Conservation (phyloP, 495 filamentous ascomycete genomes). For the Penicillium angulare region DNA sequence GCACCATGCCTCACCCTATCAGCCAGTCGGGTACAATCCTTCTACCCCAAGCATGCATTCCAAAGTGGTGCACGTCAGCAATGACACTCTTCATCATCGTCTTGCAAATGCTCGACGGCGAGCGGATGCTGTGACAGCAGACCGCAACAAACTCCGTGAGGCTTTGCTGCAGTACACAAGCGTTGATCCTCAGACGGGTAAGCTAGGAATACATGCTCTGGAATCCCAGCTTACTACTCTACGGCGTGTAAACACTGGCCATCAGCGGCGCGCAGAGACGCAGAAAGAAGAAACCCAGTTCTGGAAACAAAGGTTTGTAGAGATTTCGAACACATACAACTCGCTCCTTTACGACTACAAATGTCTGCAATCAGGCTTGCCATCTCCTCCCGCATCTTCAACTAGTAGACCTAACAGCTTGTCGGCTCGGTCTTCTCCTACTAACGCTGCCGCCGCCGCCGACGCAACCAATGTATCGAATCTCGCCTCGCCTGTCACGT, state of each 20-base stretch:
- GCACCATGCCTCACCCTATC: constrained; percentile 7
- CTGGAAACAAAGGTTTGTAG: constrained; percentile 1
- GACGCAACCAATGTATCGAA: too few species aligned
- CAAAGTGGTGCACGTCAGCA: neutral
- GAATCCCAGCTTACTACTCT: constrained; percentile 3
- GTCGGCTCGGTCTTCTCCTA: too few species aligned
- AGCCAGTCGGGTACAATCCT: constrained; percentile 1
- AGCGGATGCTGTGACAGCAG: constrained; percentile 1
- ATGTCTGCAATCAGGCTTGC: too few species aligned
- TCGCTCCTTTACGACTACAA: too few species aligned
- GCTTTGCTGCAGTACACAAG: constrained; percentile 8
- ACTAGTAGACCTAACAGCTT: too few species aligned
- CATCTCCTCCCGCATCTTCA: too few species aligned
- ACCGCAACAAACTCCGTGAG: constrained; percentile 9
- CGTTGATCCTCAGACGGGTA: constrained; percentile 7
- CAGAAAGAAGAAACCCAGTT: neutral
- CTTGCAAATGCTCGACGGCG: constrained; percentile 2
- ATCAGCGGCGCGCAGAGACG: constrained; percentile 1
- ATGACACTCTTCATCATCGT: constrained; percentile 1
- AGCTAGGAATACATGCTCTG: constrained; percentile 5
- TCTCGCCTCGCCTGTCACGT: too few species aligned
- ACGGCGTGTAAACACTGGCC: constrained; percentile 1
- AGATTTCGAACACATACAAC: neutral
- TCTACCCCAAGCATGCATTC: constrained; percentile 10
- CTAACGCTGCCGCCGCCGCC: too few species aligned